Evolutionary conservation across 345 rosid genomes (phyloP).

Genomic region (Camelina neglecta): DNA sequence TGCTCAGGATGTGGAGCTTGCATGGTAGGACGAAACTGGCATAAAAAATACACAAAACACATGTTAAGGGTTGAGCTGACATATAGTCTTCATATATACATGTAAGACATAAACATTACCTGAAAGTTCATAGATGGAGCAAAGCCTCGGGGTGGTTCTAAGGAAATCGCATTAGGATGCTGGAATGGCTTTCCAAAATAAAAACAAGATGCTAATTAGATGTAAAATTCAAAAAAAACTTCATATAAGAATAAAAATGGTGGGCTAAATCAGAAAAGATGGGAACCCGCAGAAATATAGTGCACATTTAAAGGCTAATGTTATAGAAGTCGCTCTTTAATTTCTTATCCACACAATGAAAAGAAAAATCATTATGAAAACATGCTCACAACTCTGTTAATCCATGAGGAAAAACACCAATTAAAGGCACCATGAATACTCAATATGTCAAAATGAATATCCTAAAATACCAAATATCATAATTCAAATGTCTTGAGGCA

Average conservation of each 20-base stretch:
- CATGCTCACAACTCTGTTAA: constrained; percentile 11
- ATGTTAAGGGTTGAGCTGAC: constrained; percentile 22
- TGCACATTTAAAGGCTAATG: constrained; percentile 11
- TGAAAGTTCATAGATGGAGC: constrained; percentile 69
- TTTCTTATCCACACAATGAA: constrained; percentile 2
- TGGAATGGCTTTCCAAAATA: constrained; percentile 55
- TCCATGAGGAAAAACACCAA: constrained; percentile 10
- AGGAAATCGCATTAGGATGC: constrained; percentile 60
- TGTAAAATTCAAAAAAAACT: constrained; percentile 1
- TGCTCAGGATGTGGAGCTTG: constrained; percentile 71
- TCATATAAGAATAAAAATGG: constrained; percentile 4
- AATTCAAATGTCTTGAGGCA: background rate
- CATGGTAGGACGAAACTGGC: constrained; percentile 71
- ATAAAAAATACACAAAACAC: constrained; percentile 28
- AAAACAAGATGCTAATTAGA: constrained; percentile 8
- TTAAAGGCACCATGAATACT: constrained; percentile 5
- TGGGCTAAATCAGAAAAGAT: constrained; percentile 5
- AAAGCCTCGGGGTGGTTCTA: constrained; percentile 69
- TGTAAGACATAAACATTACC: constrained; percentile 55
- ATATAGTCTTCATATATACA: constrained; percentile 35
- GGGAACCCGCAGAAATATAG: background rate
- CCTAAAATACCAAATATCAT: background rate
- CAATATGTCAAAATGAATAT: constrained; percentile 1
- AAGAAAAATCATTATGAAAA: constrained; percentile 11
- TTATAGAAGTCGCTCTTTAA: constrained; percentile 2